Conservation (phyloP, 345 rosid genomes). For the Geranium brycei region DNA sequence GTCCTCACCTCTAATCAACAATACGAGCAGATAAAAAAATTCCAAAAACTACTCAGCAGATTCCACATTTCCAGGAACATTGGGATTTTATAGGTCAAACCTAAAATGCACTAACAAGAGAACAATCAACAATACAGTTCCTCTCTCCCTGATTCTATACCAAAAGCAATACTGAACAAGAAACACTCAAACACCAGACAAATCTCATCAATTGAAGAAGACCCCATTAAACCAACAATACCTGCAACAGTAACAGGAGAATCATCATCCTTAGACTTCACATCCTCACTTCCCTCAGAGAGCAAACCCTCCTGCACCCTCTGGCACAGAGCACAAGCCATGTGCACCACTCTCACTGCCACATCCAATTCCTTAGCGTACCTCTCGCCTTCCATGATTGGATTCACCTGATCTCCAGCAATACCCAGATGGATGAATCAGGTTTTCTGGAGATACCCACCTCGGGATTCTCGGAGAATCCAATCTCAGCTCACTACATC, state of each 20-base stretch:
- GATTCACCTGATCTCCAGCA: too few species aligned
- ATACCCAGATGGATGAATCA: too few species aligned
- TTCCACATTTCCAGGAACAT: too few species aligned
- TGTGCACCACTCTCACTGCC: slow-evolving; percentile 69
- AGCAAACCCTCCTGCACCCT: slow-evolving; percentile 51
- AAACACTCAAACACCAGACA: neutral
- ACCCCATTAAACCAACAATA: too few species aligned
- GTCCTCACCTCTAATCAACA: too few species aligned
- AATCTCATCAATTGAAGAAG: neutral
- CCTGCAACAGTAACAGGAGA: slow-evolving; percentile 93
- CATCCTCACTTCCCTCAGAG: slow-evolving; percentile 22
- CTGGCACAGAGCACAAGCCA: slow-evolving; percentile 73
- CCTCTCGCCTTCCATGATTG: slow-evolving; percentile 14
- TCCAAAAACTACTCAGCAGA: too few species aligned
- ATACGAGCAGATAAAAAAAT: too few species aligned
- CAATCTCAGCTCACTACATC: too few species aligned
- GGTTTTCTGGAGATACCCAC: too few species aligned
- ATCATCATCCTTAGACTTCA: slow-evolving; percentile 69
- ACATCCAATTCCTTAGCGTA: slow-evolving; percentile 52
- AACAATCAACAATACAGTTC: neutral
- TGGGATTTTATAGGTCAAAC: too few species aligned
- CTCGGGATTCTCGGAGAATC: too few species aligned
- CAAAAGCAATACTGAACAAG: neutral
- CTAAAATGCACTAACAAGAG: neutral
- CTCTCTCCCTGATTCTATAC: neutral